Conservation (phyloP, 192 early-diverging fungal genomes). For the Lunasporangiospora selenospora region DNA sequence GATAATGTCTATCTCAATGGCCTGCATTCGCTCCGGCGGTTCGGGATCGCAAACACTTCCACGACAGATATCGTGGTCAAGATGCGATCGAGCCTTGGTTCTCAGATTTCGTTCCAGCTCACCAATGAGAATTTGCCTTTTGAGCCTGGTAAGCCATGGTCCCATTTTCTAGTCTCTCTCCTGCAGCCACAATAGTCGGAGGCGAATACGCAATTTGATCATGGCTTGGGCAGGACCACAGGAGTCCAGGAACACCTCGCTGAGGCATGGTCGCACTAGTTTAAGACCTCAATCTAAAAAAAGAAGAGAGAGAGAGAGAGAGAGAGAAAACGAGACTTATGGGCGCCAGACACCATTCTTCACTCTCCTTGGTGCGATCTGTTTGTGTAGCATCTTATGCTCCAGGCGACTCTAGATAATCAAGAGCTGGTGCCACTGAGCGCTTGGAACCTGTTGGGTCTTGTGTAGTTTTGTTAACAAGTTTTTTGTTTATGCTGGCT, state of each 20-base stretch:
- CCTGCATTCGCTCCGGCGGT: slow-evolving; percentile 74
- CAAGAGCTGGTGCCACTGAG: too few species aligned
- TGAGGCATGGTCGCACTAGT: background rate
- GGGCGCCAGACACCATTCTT: too few species aligned
- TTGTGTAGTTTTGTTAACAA: too few species aligned
- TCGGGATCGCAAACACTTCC: slow-evolving; percentile 76
- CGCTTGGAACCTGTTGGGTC: too few species aligned
- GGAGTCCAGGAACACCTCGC: background rate
- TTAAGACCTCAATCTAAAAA: background rate
- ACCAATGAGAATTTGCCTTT: slow-evolving; percentile 83
- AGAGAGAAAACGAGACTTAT: too few species aligned
- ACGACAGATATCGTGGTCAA: slow-evolving; percentile 66
- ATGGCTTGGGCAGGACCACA: too few species aligned
- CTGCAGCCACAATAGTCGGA: background rate
- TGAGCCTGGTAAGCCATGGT: slow-evolving; percentile 57
- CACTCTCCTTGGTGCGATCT: too few species aligned
- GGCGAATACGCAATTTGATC: too few species aligned
- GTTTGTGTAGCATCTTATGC: too few species aligned
- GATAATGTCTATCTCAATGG: slow-evolving; percentile 88
- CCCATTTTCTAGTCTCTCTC: background rate
- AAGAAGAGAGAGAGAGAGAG: too few species aligned
- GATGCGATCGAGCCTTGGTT: slow-evolving; percentile 78
- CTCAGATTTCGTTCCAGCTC: slow-evolving; percentile 85
- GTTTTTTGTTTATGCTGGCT: too few species aligned
- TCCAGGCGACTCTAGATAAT: too few species aligned